Conservation (phyloP, 345 rosid genomes). For the Hevea brasiliensis region DNA sequence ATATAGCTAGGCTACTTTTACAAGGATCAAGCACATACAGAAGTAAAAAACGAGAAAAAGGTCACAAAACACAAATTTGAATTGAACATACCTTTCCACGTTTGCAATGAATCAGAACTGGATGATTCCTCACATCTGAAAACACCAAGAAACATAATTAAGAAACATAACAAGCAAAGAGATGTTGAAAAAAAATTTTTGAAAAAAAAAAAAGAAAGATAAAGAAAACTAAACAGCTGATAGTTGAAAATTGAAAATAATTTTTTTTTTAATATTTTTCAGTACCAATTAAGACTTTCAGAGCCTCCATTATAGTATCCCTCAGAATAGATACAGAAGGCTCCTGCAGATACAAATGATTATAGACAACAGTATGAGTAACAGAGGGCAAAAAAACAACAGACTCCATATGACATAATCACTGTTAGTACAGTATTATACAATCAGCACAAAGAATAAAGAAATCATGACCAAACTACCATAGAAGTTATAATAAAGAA, state of each 20-base stretch:
- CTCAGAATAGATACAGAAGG: constrained; percentile 50
- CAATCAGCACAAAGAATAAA: neutral
- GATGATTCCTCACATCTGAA: constrained; percentile 84
- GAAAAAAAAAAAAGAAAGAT: neutral
- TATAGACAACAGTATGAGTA: constrained; percentile 3
- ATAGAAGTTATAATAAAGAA: no score
- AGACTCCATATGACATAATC: neutral
- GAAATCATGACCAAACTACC: neutral
- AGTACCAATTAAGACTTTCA: constrained; percentile 71
- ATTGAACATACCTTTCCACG: constrained; percentile 66
- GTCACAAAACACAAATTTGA: neutral
- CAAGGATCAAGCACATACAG: neutral
- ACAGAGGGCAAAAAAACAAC: neutral
- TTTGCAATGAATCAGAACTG: constrained; percentile 84
- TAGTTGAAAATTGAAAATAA: neutral
- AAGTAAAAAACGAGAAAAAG: neutral
- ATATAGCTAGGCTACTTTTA: neutral
- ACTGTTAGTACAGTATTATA: neutral
- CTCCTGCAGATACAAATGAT: constrained; percentile 51
- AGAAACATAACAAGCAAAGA: constrained; percentile 6
- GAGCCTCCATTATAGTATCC: constrained; percentile 60
- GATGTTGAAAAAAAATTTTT: neutral
- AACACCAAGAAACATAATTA: constrained; percentile 5
- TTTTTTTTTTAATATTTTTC: neutral
- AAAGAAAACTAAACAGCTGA: no score